phyloP scores from a whole-genome alignment of 148 eudicot species.

The Vaccinium macrocarpon region DNA sequence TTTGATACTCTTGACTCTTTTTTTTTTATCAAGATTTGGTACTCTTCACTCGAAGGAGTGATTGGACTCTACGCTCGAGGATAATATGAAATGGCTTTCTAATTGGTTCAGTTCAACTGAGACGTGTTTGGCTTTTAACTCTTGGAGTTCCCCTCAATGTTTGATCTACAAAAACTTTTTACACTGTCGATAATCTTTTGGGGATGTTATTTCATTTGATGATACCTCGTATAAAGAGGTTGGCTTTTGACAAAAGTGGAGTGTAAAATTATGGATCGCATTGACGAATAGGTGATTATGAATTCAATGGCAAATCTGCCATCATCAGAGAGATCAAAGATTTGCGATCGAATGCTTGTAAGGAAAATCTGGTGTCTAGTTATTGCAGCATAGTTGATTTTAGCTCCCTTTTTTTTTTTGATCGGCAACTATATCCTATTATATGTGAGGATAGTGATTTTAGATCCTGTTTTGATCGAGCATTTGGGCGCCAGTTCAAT shows the following conservation, averaged over 20 bases:
- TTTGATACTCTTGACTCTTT: no score
- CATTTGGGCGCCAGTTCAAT: not conserved
- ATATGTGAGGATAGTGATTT: no score
- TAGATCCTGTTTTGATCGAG: not conserved
- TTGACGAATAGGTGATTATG: not conserved
- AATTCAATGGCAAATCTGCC: not conserved
- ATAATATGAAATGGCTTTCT: not conserved
- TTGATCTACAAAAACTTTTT: not conserved
- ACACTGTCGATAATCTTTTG: not conserved
- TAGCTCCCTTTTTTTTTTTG: not conserved
- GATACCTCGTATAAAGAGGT: not conserved
- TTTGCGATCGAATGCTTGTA: not conserved
- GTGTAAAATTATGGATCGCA: not conserved
- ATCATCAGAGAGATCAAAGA: not conserved
- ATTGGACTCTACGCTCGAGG: not conserved
- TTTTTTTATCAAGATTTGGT: not conserved
- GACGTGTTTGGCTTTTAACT: not conserved
- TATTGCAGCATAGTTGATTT: not conserved
- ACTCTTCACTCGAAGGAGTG: not conserved
- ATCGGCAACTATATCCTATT: no score
- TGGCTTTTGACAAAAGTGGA: not conserved
- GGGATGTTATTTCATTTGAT: not conserved
- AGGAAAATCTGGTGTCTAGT: not conserved
- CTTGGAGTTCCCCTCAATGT: not conserved
- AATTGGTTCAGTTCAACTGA: not conserved